A percentile compares a stretch with the other conserved stretches of the same genome.
These are phyloP conservation scores for Xerocomellus intermedius DNA, from an alignment of 768 basidiomycete species.

Conservation along the genomic window DNA sequence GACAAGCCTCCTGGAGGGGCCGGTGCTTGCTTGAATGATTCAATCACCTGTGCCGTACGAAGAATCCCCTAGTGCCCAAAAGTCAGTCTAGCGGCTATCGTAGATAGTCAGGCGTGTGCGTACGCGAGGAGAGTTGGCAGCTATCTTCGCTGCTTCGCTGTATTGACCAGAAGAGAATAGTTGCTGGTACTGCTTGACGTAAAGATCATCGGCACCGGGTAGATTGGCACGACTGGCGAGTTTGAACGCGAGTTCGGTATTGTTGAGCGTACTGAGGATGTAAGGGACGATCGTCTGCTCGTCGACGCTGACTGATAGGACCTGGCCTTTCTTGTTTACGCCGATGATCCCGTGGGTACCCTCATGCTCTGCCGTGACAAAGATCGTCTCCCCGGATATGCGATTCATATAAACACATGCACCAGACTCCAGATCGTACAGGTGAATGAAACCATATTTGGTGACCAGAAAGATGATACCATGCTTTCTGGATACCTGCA, in stretches of 20 bases:
- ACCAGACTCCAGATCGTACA: slow-evolving; percentile 97
- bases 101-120: slow-evolving; percentile 18
- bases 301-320: slow-evolving; percentile 94
- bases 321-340: slow-evolving; percentile 99
- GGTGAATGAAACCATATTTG: slow-evolving; percentile 98
- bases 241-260: slow-evolving; percentile 97
- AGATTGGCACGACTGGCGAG: slow-evolving; percentile 94
- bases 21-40: slow-evolving; percentile 96
- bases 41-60: slow-evolving; percentile 92
- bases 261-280: slow-evolving; percentile 89
- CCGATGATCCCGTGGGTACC: slow-evolving; percentile 94
- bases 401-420: slow-evolving; percentile 99
- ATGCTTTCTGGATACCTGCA: slow-evolving; percentile 97
- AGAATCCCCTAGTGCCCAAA: slow-evolving; percentile 70
- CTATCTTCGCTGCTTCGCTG: slow-evolving; percentile 94
- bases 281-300: slow-evolving; percentile 96
- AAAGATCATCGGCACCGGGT: slow-evolving; percentile 96
- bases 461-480: slow-evolving; percentile 97
- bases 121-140: slow-evolving; percentile 93
- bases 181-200: slow-evolving; percentile 90
- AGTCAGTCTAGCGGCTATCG: slow-evolving; percentile 1
- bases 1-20: slow-evolving; percentile 85
- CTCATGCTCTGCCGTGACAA: slow-evolving; percentile 97
- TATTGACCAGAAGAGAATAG: slow-evolving; percentile 88
- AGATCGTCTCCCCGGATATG: slow-evolving; percentile 98